Evolutionary conservation across 495 filamentous ascomycete species (phyloP).

Genomic region (Geoglossum glabrum): DNA sequence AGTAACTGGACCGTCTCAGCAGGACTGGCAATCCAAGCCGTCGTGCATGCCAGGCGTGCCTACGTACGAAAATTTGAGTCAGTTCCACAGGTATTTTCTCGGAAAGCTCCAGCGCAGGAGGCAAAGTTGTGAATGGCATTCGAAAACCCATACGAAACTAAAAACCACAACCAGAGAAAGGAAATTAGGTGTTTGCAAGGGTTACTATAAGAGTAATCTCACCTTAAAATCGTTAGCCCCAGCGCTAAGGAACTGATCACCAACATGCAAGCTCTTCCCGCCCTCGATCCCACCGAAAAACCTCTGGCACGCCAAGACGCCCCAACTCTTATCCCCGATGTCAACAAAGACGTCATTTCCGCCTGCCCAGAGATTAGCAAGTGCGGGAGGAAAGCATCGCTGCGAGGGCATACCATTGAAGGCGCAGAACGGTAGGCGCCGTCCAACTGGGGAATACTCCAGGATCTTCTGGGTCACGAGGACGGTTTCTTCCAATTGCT

Average conservation of each 20-base stretch:
- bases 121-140: no score
- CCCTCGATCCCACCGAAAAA: constrained; percentile 63
- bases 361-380: constrained; percentile 19
- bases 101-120: no score
- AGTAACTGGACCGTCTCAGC: constrained; percentile 72
- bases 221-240: constrained; percentile 96
- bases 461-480: constrained; percentile 81
- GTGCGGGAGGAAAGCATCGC: background rate
- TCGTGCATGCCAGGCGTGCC: constrained; percentile 43
- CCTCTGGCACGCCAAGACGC: constrained; percentile 76
- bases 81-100: background rate
- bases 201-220: background rate
- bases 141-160: no score
- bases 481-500: constrained; percentile 89
- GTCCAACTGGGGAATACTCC: constrained; percentile 52
- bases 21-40: constrained; percentile 84
- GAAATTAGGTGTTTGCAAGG: background rate
- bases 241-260: constrained; percentile 89
- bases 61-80: constrained; percentile 7
- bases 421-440: constrained; percentile 76
- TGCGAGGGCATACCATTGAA: constrained; percentile 49
- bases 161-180: background rate
- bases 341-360: constrained; percentile 97
- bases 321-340: constrained; percentile 94
- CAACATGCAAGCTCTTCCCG: constrained; percentile 52